Evolutionary conservation across 345 rosid genomes (phyloP).

Genomic region (Hypericum perforatum): DNA sequence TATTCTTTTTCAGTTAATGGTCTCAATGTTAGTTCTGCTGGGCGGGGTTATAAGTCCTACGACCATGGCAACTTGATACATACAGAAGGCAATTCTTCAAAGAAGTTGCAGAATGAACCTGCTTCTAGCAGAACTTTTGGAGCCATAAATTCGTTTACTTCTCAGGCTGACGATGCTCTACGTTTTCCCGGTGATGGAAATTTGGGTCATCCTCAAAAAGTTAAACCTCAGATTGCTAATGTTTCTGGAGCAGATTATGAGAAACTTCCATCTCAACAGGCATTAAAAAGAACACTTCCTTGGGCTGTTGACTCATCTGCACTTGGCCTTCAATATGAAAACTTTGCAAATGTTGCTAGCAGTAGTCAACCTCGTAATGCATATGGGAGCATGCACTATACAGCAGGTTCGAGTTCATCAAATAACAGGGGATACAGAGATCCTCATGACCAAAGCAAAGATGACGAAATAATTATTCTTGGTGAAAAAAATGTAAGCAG

Average conservation of each 20-base stretch:
- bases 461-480: constrained; percentile 30
- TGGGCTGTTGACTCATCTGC: constrained; percentile 27
- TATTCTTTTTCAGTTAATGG: constrained; percentile 23
- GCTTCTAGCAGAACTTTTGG: constrained; percentile 16
- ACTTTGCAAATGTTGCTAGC: constrained; percentile 23
- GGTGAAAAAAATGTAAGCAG: constrained; percentile 43
- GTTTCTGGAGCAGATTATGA: constrained; percentile 39
- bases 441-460: constrained; percentile 19
- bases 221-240: constrained; percentile 44
- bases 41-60: constrained; percentile 19
- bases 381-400: constrained; percentile 20
- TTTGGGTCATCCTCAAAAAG: constrained; percentile 23
- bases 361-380: constrained; percentile 32
- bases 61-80: constrained; percentile 42
- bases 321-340: constrained; percentile 21
- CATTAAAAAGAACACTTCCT: constrained; percentile 49
- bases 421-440: constrained; percentile 34
- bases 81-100: constrained; percentile 13
- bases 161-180: constrained; percentile 26
- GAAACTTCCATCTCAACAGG: constrained; percentile 51
- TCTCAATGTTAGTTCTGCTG: constrained; percentile 18
- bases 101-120: constrained; percentile 17
- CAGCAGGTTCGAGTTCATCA: constrained; percentile 29
- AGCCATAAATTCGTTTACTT: constrained; percentile 15
- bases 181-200: constrained; percentile 27